Evolutionary conservation across 208 protist species (phyloP), one percentile per base, ranked within the genome.

Genomic region (Acanthamoeba healyi): DNA sequence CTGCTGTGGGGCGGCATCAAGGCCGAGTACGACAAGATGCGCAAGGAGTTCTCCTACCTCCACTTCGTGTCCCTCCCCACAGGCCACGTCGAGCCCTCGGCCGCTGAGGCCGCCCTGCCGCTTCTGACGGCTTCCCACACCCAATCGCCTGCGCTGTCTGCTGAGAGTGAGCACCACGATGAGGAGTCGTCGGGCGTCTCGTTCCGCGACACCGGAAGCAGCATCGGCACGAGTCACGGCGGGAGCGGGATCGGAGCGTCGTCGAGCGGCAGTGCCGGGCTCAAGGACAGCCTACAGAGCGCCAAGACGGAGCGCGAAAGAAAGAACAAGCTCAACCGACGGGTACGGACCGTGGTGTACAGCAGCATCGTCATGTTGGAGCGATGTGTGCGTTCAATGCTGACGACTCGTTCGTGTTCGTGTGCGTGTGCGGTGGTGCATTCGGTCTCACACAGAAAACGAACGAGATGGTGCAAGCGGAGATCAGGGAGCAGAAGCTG

Each of bases 1-100:
- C 22, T 36, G 38, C 74, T 84, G 74, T 84, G 74, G 74, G 46
- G 44, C 38, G 44, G 46, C 9, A 6, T 56, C n/a, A 24, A 56
- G 14, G 38, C 24, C 44, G 74, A 84, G 74, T 84, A 84, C 74
- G 74, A 84, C 26, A 49, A 56, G 42, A 84, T 84, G 74, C 74
- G 74, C 32, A 56, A 49, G 44, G 74, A 84, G 74, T 84, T 58
- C 74, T 84, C 74, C 74, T 26, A 56, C 24, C 42, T 56, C 46
- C 74, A 84, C 74, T 58, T 58, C 42, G 74, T 84, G n/a, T 84
- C 74, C 32, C 74, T 84, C 29, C 74, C 74, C 42, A 84, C 46
- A 22, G 42, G 74, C 6, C 74, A 84, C 46, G 34, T 84, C 44
- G 74, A 84, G 17, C 42, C 72, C 26, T 22, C 63, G 4, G 14